Conservation (phyloP, 345 rosid genomes). For the Balakata baccata region DNA sequence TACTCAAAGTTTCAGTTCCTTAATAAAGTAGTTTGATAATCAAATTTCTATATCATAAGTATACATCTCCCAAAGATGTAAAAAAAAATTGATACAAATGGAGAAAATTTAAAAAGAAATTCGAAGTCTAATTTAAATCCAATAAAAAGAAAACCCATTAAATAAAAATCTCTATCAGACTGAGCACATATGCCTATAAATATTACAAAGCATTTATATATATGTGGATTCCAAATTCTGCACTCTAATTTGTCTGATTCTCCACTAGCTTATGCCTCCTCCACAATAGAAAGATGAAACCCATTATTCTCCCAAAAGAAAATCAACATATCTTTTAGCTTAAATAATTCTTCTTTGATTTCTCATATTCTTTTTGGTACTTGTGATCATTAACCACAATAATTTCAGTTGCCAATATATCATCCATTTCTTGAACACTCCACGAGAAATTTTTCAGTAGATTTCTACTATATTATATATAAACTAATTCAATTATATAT, state of each 20-base stretch:
- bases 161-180: not conserved
- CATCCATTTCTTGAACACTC: not conserved
- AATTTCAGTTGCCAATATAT: too few species aligned
- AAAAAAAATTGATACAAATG: too few species aligned
- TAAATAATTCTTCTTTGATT: not conserved
- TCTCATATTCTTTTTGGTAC: not conserved
- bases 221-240: slow-evolving; percentile 21
- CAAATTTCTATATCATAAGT: too few species aligned
- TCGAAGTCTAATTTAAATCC: not conserved
- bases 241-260: slow-evolving; percentile 1
- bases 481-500: too few species aligned
- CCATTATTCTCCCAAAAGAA: not conserved
- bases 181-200: not conserved
- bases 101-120: too few species aligned
- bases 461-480: too few species aligned
- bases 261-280: not conserved
- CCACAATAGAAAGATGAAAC: not conserved
- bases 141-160: not conserved
- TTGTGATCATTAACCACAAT: not conserved
- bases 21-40: too few species aligned
- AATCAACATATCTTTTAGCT: not conserved
- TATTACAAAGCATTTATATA: not conserved
- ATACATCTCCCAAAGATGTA: too few species aligned
- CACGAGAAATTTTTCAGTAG: too few species aligned
- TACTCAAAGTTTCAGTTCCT: too few species aligned